Percentiles rank a stretch among this genome's conserved stretches.
phyloP scores from a whole-genome alignment of 805 yeast genomes.

The Lipomyces sp. region DNA sequence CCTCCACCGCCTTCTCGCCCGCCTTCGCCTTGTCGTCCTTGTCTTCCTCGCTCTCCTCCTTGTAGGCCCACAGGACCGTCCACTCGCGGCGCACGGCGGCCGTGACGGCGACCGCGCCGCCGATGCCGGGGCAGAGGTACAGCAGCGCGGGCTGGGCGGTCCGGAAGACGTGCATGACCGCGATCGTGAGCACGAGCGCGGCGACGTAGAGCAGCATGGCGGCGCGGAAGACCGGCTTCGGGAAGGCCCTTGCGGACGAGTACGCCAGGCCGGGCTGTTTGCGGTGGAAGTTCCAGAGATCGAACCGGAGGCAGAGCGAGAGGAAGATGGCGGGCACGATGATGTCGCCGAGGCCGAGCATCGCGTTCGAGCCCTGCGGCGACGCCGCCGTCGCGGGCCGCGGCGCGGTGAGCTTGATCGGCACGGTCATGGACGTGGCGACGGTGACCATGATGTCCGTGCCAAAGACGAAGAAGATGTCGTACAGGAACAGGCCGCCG shows the following conservation, averaged over 20 bases:
- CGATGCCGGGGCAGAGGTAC: slow-evolving; percentile 53
- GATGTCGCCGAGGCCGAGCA: slow-evolving; percentile 66
- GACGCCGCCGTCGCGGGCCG: slow-evolving; percentile 28
- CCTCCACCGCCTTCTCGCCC: not conserved
- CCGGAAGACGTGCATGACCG: slow-evolving; percentile 41
- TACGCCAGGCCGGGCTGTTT: slow-evolving; percentile 32
- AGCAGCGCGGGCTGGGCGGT: slow-evolving; percentile 67
- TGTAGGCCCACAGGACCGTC: slow-evolving; percentile 18
- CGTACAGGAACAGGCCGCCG: slow-evolving; percentile 54
- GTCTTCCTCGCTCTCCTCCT: slow-evolving; percentile 21
- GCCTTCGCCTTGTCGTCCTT: slow-evolving; percentile 6
- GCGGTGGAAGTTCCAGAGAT: slow-evolving; percentile 45
- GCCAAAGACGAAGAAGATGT: slow-evolving; percentile 63
- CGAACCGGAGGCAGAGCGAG: slow-evolving; percentile 54
- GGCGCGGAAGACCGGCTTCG: slow-evolving; percentile 47
- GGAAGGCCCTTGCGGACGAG: slow-evolving; percentile 35
- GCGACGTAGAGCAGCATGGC: slow-evolving; percentile 48
- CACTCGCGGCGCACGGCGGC: slow-evolving; percentile 15
- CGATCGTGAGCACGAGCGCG: slow-evolving; percentile 48
- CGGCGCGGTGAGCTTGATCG: slow-evolving; percentile 51
- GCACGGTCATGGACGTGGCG: slow-evolving; percentile 54
- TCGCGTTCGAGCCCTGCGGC: slow-evolving; percentile 21
- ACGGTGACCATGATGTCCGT: slow-evolving; percentile 61
- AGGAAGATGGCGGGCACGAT: slow-evolving; percentile 57
- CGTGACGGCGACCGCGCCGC: slow-evolving; percentile 18